A percentile compares a stretch with the other conserved stretches of the same genome.
Conservation (phyloP, 2,329 filamentous ascomycete genomes). For the Neonectria ditissima region DNA sequence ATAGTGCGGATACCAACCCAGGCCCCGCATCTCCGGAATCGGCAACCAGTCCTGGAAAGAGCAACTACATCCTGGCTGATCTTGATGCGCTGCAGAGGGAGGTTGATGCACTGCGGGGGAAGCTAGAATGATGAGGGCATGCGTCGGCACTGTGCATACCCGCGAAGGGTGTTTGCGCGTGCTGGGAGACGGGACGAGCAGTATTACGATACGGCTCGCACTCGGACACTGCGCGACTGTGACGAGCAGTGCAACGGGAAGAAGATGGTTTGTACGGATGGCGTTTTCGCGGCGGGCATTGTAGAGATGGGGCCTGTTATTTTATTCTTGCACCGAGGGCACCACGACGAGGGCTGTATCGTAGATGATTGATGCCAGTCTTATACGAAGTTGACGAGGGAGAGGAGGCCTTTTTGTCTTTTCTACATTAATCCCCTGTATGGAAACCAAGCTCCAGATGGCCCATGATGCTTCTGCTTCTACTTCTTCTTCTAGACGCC, state of each 20-base stretch:
- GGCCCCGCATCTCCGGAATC: constrained; percentile 35
- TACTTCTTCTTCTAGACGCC: constrained; percentile 16
- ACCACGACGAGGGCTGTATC: constrained; percentile 27
- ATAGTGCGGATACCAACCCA: constrained; percentile 16
- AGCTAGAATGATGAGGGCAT: constrained; percentile 42
- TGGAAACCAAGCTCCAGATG: background rate
- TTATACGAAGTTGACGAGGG: constrained; percentile 23
- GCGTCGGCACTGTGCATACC: constrained; percentile 9
- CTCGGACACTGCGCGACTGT: constrained; percentile 5
- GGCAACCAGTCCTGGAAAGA: constrained; percentile 47
- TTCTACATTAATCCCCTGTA: background rate
- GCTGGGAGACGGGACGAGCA: background rate
- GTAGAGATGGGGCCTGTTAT: constrained; percentile 35
- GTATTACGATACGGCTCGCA: background rate
- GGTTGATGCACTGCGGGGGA: constrained; percentile 72
- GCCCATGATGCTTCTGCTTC: constrained; percentile 1
- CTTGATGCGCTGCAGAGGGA: constrained; percentile 78
- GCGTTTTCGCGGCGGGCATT: constrained; percentile 26
- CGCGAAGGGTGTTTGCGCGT: constrained; percentile 1
- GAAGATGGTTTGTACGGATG: constrained; percentile 15
- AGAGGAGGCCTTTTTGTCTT: constrained; percentile 6
- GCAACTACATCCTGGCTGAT: constrained; percentile 76
- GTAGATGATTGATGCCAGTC: constrained; percentile 37
- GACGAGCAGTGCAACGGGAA: background rate
- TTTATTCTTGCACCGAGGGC: constrained; percentile 17